A percentile compares a stretch with the other conserved stretches of the same genome.
These are phyloP conservation scores for Aspergillus ellipticus DNA, from an alignment of 495 filamentous ascomycete genomes.

Conservation along the genomic window DNA sequence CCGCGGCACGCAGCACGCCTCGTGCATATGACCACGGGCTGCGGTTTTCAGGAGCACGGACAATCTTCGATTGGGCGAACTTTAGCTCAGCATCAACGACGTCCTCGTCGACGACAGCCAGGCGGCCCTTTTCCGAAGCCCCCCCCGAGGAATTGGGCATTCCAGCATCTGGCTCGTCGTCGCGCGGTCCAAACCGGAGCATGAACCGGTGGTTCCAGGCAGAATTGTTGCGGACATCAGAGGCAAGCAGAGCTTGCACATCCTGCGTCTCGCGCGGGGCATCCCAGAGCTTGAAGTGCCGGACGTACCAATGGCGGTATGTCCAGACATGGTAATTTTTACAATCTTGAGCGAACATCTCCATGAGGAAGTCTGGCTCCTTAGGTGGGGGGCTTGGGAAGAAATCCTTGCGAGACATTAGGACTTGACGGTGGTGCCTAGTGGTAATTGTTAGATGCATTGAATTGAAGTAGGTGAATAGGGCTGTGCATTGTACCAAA, in stretches of 20 bases:
- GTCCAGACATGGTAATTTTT: slow-evolving; percentile 99
- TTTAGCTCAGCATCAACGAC: slow-evolving; percentile 71
- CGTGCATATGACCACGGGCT: slow-evolving; percentile 89
- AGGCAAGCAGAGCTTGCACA: slow-evolving; percentile 62
- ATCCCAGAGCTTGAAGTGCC: slow-evolving; percentile 72
- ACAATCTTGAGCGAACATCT: slow-evolving; percentile 79
- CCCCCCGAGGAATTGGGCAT: slow-evolving; percentile 43
- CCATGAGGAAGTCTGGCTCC: slow-evolving; percentile 70
- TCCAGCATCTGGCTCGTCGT: slow-evolving; percentile 30
- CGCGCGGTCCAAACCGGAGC: slow-evolving; percentile 68
- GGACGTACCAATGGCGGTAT: slow-evolving; percentile 89
- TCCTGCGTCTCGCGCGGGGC: slow-evolving; percentile 61
- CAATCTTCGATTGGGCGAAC: slow-evolving; percentile 67
- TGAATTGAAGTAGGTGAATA: neutral
- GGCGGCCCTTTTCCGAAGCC: slow-evolving; percentile 38
- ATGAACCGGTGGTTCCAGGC: slow-evolving; percentile 98
- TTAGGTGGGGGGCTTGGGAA: slow-evolving; percentile 53
- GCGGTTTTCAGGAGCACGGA: slow-evolving; percentile 84
- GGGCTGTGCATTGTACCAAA: slow-evolving; percentile 53
- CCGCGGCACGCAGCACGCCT: slow-evolving; percentile 66
- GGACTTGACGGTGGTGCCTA: slow-evolving; percentile 85
- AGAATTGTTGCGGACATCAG: slow-evolving; percentile 89
- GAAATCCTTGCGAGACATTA: slow-evolving; percentile 58
- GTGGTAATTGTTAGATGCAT: slow-evolving; percentile 9
- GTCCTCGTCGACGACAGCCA: slow-evolving; percentile 50